phyloP scores from a whole-genome alignment of 768 basidiomycete genomes.

The Trametes elegans region DNA sequence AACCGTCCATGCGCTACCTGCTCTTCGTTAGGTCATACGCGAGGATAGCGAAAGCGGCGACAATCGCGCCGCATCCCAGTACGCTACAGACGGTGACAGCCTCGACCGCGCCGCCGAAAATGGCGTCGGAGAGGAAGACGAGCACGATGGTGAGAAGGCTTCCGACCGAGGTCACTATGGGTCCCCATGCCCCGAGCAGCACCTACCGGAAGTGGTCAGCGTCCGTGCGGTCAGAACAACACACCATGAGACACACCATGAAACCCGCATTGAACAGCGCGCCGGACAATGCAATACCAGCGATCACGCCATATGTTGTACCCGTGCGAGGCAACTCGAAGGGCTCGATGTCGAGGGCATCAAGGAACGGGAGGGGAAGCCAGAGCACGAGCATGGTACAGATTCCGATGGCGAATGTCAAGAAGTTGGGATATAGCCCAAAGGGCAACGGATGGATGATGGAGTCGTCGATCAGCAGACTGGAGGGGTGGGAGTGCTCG shows the following conservation, averaged over 20 bases:
- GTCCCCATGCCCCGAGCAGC: conserved; percentile 83
- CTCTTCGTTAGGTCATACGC: conserved; percentile 57
- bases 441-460: conserved; percentile 66
- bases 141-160: conserved; percentile 94
- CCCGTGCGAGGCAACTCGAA: conserved; percentile 63
- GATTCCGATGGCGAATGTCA: conserved; percentile 80
- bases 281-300: conserved; percentile 67
- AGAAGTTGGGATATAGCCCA: conserved; percentile 78
- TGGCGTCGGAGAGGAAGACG: conserved; percentile 74
- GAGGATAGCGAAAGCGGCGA: conserved; percentile 79
- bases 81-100: conserved; percentile 70
- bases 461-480: conserved; percentile 26
- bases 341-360: conserved; percentile 59
- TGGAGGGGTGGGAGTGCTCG: conserved; percentile 22
- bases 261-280: conserved; percentile 81
- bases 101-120: conserved; percentile 63
- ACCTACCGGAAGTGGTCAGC: conserved; percentile 43
- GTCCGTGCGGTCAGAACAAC: not conserved
- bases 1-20: not conserved
- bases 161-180: conserved; percentile 84
- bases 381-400: conserved; percentile 72
- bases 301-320: conserved; percentile 49
- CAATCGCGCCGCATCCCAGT: conserved; percentile 74
- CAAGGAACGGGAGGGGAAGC: conserved; percentile 75
- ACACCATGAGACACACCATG: conserved; percentile 55